Conservation (phyloP, 495 filamentous ascomycete species). For the Hypoxylon trugodes region DNA sequence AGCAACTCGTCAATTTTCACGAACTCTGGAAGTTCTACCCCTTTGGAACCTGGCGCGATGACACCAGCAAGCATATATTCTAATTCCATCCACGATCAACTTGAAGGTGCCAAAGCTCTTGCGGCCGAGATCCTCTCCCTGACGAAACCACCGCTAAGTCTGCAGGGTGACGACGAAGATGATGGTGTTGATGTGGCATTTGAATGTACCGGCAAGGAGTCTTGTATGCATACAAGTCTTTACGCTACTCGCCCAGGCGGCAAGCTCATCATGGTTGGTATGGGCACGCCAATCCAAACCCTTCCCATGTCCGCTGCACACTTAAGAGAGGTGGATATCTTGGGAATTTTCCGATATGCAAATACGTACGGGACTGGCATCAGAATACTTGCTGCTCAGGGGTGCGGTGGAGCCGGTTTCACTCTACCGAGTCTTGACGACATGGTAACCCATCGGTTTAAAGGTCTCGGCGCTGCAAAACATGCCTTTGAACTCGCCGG, state of each 20-base stretch:
- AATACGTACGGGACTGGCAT: conserved; percentile 88
- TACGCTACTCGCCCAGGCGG: conserved; percentile 83
- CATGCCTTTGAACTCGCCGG: conserved; percentile 85
- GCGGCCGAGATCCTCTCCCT: conserved; percentile 64
- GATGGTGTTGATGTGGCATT: conserved; percentile 81
- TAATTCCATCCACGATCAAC: conserved; percentile 48
- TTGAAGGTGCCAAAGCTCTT: conserved; percentile 67
- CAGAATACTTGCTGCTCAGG: conserved; percentile 66
- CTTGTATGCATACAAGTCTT: conserved; percentile 85
- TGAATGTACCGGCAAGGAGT: conserved; percentile 90
- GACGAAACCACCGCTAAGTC: conserved; percentile 37
- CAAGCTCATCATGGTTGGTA: conserved; percentile 86
- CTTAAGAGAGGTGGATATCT: conserved; percentile 86
- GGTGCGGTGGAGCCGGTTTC: conserved; percentile 58
- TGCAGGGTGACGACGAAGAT: conserved; percentile 55
- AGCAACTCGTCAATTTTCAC: conserved; percentile 53
- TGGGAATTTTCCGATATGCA: conserved; percentile 92
- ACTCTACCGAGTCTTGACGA: conserved; percentile 69
- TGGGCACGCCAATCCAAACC: conserved; percentile 92
- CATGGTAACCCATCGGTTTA: conserved; percentile 80
- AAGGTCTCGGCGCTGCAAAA: conserved; percentile 69
- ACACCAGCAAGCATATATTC: conserved; percentile 53
- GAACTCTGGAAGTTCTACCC: conserved; percentile 53
- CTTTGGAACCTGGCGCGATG: conserved; percentile 53
- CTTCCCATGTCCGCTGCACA: conserved; percentile 86